Evolutionary conservation across 2,329 filamentous ascomycete species (phyloP).

Genomic region (Emmonsiellopsis sp.): DNA sequence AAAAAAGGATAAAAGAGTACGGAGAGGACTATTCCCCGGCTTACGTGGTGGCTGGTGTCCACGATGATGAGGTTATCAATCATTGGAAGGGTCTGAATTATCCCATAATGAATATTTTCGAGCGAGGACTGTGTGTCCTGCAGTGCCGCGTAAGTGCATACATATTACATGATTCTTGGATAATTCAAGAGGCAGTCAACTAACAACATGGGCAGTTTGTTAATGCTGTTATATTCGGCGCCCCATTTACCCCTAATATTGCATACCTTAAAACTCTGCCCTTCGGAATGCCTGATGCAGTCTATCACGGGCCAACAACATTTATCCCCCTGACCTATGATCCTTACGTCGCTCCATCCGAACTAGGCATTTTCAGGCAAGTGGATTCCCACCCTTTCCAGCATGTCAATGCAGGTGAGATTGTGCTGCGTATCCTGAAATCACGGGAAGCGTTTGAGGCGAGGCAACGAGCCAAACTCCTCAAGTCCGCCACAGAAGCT

Average conservation of each 20-base stretch:
- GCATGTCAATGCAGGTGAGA: slow-evolving; percentile 83
- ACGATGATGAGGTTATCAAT: slow-evolving; percentile 93
- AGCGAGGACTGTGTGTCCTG: slow-evolving; percentile 87
- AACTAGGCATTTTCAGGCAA: slow-evolving; percentile 74
- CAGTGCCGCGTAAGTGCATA: slow-evolving; percentile 68
- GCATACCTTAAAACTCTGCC: slow-evolving; percentile 69
- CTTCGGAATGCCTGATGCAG: slow-evolving; percentile 62
- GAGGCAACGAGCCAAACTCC: slow-evolving; percentile 78
- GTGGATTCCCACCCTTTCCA: slow-evolving; percentile 70
- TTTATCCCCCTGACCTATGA: slow-evolving; percentile 75
- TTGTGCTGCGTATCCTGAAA: slow-evolving; percentile 82
- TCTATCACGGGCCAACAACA: slow-evolving; percentile 93
- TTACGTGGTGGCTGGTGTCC: slow-evolving; percentile 86
- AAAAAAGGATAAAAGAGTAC: slow-evolving; percentile 52
- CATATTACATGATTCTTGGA: not conserved
- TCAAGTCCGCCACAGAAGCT: slow-evolving; percentile 71
- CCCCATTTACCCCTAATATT: slow-evolving; percentile 77
- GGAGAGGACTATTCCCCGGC: slow-evolving; percentile 70
- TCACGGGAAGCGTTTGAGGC: slow-evolving; percentile 84
- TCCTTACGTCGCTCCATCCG: slow-evolving; percentile 71
- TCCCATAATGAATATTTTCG: slow-evolving; percentile 98
- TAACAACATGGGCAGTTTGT: slow-evolving; percentile 56
- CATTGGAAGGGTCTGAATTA: slow-evolving; percentile 96
- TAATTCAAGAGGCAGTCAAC: slow-evolving; percentile 2
- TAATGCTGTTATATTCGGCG: slow-evolving; percentile 77